Evolutionary conservation across 177 flowering plant genomes (phyloP), one percentile per base, ranked within the genome.

Genomic region (Tripterygium wilfordii): DNA sequence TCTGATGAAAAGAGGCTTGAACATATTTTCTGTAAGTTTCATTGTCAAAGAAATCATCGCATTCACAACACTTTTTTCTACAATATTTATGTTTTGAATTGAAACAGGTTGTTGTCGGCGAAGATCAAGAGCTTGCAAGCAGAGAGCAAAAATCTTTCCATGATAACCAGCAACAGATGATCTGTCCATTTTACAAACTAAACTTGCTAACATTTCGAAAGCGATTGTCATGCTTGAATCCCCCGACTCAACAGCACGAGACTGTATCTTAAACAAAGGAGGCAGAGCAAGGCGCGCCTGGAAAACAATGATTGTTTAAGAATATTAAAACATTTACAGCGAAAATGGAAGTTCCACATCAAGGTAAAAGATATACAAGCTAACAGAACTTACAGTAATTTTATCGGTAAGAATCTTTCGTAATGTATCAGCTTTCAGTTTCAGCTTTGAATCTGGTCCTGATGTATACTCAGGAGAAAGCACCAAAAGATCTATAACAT

Each of bases 11-110:
- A 85, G 86, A 56, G 98, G 96, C 66, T 66, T 79, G 68, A 91
- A 91, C 88, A 85, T 78, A 29, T 67, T 66, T 68, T 85, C 96
- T 3, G 96, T 85, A 33, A 91, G 85, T 56, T 83, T 91, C 85
- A 78, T 75, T 15, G 95, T 79, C 49, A 91, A 64, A 25, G 62
- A 41, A 57, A 80, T 63, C 57, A 80, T 56, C 21, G 95, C 74
- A 66, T 62, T 58, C 35, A 82, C 66, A 36, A 88, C 78, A 57
- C 66, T 61, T 26, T 65, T 53, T 66, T 91, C 98, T 2, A 88
- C 90, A 28, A 45, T 40, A 64, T 74, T 54, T 27, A 91, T 59
- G 27, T 73, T 63, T 44, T 54, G 54, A 29, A 92, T 32, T n/a
- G 95, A 70, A 26, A 41, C 63, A 41, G 79, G 83, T 35, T 53